Evolutionary conservation across 768 basidiomycete species (phyloP).

Genomic region (Termitomyces sp.): DNA sequence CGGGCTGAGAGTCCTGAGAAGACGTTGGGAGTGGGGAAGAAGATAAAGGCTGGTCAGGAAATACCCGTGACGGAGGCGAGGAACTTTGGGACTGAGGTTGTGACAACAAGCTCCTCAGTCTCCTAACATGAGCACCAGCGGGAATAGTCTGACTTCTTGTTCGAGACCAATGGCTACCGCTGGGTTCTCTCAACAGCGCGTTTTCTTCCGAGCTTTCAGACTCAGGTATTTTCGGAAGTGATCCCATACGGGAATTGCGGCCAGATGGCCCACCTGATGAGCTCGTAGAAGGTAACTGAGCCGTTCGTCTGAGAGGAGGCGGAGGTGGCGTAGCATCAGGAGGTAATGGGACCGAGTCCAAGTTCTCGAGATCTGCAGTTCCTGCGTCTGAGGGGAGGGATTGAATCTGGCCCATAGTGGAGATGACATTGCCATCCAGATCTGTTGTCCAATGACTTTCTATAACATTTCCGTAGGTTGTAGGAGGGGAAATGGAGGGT

Average conservation of each 20-base stretch:
- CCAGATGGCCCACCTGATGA: neutral
- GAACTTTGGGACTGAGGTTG: neutral
- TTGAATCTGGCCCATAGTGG: neutral
- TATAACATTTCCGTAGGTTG: neutral
- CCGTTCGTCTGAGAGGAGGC: neutral
- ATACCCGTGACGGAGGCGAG: neutral
- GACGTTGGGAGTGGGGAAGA: neutral
- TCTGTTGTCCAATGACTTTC: neutral
- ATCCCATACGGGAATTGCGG: neutral
- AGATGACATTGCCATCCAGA: neutral
- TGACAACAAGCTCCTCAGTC: neutral
- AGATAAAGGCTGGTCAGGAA: neutral
- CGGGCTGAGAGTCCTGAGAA: neutral
- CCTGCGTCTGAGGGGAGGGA: conserved; percentile 5
- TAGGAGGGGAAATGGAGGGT: neutral
- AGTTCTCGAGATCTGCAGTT: conserved; percentile 1
- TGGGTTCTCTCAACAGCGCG: neutral
- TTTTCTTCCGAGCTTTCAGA: neutral
- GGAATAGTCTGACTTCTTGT: neutral
- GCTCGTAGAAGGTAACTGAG: neutral
- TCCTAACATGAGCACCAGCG: neutral
- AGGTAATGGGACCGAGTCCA: conserved; percentile 1
- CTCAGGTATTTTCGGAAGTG: neutral
- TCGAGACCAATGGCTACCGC: neutral
- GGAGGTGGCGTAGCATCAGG: neutral